These are phyloP conservation scores for Arachnomyces sp. DNA, from an alignment of 2,329 filamentous ascomycete genomes.

Conservation along the genomic window DNA sequence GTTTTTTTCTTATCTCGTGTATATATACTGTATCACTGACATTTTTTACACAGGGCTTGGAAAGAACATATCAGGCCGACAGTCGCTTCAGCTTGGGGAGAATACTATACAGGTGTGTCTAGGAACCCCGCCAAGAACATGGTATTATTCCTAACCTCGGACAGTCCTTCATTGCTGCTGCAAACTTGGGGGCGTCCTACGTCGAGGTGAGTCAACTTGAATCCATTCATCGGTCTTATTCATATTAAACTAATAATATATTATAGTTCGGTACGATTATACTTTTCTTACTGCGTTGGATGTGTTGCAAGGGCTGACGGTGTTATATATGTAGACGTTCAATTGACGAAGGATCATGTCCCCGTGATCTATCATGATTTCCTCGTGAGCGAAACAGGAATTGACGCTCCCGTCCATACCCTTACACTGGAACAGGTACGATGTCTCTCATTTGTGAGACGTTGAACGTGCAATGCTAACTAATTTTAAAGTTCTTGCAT, in stretches of 20 bases:
- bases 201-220: constrained; percentile 47
- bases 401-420: constrained; percentile 92
- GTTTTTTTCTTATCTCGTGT: constrained; percentile 8
- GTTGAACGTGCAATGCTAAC: background rate
- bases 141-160: constrained; percentile 10
- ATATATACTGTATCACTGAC: background rate
- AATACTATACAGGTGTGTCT: constrained; percentile 65
- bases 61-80: constrained; percentile 78
- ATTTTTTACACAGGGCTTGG: constrained; percentile 57
- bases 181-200: constrained; percentile 75
- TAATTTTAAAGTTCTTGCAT: constrained; percentile 60
- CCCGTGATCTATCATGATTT: constrained; percentile 99
- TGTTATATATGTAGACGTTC: constrained; percentile 71
- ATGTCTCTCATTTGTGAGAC: background rate
- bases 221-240: background rate
- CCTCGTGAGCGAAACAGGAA: constrained; percentile 91
- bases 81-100: constrained; percentile 87
- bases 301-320: constrained; percentile 50
- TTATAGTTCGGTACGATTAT: constrained; percentile 18
- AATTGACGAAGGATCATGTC: constrained; percentile 96
- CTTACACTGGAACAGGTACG: constrained; percentile 74
- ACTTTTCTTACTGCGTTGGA: constrained; percentile 26
- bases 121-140: background rate
- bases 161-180: constrained; percentile 86
- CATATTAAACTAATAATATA: constrained; percentile 9